phyloP scores from a whole-genome alignment of 1,284 basidiomycete genomes.

The Coniferiporia sulphurascens region DNA sequence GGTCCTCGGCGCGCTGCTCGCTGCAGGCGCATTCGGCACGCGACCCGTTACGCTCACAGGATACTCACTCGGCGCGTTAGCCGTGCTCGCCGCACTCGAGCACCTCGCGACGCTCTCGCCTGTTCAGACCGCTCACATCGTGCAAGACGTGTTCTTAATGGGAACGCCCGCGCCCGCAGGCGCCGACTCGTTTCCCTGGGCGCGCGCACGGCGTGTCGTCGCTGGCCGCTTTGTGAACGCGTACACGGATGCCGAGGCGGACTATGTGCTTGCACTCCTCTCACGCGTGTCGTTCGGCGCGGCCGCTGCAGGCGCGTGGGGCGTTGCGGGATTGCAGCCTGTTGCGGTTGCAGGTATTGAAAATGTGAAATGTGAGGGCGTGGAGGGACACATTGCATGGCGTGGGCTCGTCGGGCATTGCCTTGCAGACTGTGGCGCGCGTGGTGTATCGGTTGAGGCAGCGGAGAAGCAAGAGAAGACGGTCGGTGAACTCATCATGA shows the following conservation, averaged over 20 bases:
- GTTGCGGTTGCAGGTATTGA: constrained; percentile 66
- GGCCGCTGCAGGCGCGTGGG: constrained; percentile 58
- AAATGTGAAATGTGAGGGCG: constrained; percentile 54
- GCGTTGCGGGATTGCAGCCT: constrained; percentile 62
- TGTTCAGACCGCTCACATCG: constrained; percentile 42
- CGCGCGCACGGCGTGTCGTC: constrained; percentile 59
- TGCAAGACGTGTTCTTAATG: constrained; percentile 74
- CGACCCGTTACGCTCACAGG: constrained; percentile 53
- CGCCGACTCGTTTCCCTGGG: constrained; percentile 42
- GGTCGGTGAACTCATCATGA: constrained; percentile 23
- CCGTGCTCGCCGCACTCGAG: constrained; percentile 47
- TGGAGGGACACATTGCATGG: constrained; percentile 55
- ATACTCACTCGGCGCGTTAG: constrained; percentile 51
- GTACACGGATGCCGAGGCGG: constrained; percentile 49
- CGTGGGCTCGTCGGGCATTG: constrained; percentile 44
- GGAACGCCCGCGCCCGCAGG: constrained; percentile 64
- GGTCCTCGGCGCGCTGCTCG: constrained; percentile 50
- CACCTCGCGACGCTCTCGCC: constrained; percentile 37
- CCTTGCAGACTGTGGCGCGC: constrained; percentile 35
- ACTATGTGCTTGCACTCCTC: constrained; percentile 73
- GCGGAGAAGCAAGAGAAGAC: constrained; percentile 33
- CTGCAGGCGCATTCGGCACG: constrained; percentile 48
- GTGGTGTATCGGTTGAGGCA: constrained; percentile 35
- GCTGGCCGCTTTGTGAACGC: constrained; percentile 70
- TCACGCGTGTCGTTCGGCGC: constrained; percentile 35